Evolutionary conservation across 768 basidiomycete genomes (phyloP).

Genomic region (Plicaturopsis crispa): DNA sequence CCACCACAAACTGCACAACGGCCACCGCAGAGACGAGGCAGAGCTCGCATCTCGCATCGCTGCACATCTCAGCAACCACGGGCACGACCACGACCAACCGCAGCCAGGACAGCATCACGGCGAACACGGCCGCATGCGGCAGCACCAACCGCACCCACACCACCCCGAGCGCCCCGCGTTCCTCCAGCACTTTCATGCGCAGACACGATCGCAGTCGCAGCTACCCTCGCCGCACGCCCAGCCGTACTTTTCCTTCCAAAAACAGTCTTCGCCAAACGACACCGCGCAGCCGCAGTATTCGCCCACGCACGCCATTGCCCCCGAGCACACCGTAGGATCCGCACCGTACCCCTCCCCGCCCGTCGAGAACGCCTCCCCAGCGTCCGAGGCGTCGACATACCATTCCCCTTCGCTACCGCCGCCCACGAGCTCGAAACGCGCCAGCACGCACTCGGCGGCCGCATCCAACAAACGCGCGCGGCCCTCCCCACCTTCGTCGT

Average conservation of each 20-base stretch:
- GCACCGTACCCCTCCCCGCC: conserved; percentile 8
- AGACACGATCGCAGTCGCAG: conserved; percentile 9
- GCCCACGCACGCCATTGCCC: conserved; percentile 12
- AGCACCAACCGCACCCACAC: conserved; percentile 9
- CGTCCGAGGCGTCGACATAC: conserved; percentile 14
- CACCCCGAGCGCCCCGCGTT: conserved; percentile 5
- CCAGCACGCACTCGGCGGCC: conserved; percentile 6
- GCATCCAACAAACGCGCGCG: conserved; percentile 25
- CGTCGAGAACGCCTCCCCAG: conserved; percentile 12
- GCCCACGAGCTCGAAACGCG: conserved; percentile 13
- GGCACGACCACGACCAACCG: conserved; percentile 9
- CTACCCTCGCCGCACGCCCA: conserved; percentile 1
- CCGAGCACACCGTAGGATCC: conserved; percentile 17
- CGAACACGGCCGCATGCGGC: conserved; percentile 16
- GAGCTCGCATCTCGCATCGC: conserved; percentile 13
- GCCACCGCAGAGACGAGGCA: conserved; percentile 10
- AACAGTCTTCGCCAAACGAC: no score
- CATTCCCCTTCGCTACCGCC: conserved; percentile 12
- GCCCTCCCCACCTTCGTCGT: conserved; percentile 10
- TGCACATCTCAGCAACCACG: conserved; percentile 15
- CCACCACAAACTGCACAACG: neutral
- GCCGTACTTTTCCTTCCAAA: neutral
- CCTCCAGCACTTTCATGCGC: conserved; percentile 8
- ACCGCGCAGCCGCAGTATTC: conserved; percentile 7
- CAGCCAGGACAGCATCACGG: conserved; percentile 11